Evolutionary conservation across 768 basidiomycete genomes (phyloP), one percentile per base, ranked within the genome.

Genomic region (Butyriboletus loyo): DNA sequence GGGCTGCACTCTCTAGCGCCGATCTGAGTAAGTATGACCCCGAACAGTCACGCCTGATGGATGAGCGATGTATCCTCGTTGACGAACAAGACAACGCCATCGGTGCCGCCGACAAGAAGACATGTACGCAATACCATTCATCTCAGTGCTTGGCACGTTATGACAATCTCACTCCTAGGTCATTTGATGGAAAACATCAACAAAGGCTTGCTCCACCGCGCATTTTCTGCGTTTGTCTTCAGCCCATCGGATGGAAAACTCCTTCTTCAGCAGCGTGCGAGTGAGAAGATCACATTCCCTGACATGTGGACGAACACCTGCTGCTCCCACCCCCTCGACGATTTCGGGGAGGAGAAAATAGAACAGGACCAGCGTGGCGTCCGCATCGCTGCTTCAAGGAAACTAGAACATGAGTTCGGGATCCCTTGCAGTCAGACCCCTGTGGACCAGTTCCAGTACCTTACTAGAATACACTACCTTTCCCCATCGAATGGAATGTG

Each of bases 241-340:
- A 79, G 93, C 34, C 97, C 97, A 3, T 84, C 84, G 13, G 93
- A 98, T 69, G 97, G 97, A 41, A 90, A 87, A 70, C 80, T 99
- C 17, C 77, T 99, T 25, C 80, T 99, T 40, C 97, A 99, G 69
- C 92, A 93, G 70, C 84, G 97, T 34, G 97, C 97, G 19, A 78
- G 86, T n/a, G 94, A 96, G 75, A 99, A 99, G 77, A 99, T 99
- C 66, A 99, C 97, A 7, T 99, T 99, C 75, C 97, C 97, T 6
- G 81, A 91, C 62, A 94, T 98, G 94, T 99, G 97, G 97, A 99
- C 97, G 30, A 99, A 99, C 72, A 98, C 97, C 8, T 99, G 97
- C 69, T 99, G 96, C 74, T 94, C 92, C 22, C 96, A 99, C 67
- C 96, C 96, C 17, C 77, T 99, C 45, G 86, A 91, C 61, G 97